Percentiles rank a stretch among this genome's conserved stretches.
Conservation (phyloP, 108 stramenopile species). For the Skeletonema grethae region DNA sequence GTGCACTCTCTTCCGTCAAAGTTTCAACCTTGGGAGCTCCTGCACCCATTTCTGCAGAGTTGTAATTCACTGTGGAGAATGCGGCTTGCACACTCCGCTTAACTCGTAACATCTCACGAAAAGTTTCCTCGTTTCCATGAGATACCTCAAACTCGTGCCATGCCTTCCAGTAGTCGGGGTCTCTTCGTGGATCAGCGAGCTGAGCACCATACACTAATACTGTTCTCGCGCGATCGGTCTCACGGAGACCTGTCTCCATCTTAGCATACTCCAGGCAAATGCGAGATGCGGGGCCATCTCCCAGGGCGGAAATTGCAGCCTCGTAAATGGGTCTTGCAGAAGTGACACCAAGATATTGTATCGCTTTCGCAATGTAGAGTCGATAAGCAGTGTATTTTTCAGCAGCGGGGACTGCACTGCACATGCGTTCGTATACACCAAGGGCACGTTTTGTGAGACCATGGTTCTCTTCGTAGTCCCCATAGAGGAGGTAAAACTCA, state of each 20-base stretch:
- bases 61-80: slow-evolving; percentile 92
- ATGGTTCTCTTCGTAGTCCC: slow-evolving; percentile 93
- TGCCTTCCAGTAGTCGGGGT: slow-evolving; percentile 88
- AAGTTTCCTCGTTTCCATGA: slow-evolving; percentile 98
- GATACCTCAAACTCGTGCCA: slow-evolving; percentile 99
- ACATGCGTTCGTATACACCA: slow-evolving; percentile 89
- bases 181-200: slow-evolving; percentile 91
- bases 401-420: slow-evolving; percentile 75
- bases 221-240: slow-evolving; percentile 95
- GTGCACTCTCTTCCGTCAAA: slow-evolving; percentile 83
- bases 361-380: slow-evolving; percentile 91
- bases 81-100: slow-evolving; percentile 93
- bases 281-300: slow-evolving; percentile 73
- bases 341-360: slow-evolving; percentile 86
- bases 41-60: slow-evolving; percentile 82
- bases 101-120: slow-evolving; percentile 95
- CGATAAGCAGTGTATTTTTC: slow-evolving; percentile 89
- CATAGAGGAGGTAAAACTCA: slow-evolving; percentile 90
- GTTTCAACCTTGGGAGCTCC: slow-evolving; percentile 51
- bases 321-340: slow-evolving; percentile 93
- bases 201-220: slow-evolving; percentile 91
- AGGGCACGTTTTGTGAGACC: slow-evolving; percentile 94
- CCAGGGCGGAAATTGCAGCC: slow-evolving; percentile 85
- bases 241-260: slow-evolving; percentile 92
- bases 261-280: slow-evolving; percentile 94